Conservation (phyloP, 768 basidiomycete genomes). For the Tricholoma sp. region DNA sequence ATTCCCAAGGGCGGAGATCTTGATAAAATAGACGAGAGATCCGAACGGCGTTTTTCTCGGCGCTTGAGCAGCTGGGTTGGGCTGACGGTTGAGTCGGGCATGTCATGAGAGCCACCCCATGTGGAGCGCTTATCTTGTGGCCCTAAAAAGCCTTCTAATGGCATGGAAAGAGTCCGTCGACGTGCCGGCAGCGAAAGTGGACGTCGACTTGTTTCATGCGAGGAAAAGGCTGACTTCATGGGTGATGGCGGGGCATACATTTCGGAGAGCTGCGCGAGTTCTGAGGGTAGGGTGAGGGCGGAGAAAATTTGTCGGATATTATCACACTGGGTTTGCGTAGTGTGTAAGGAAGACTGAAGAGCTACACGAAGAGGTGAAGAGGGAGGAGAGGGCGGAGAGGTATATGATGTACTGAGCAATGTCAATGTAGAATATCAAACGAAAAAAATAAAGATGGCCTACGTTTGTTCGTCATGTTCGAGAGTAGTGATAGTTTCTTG, state of each 20-base stretch:
- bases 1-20: constrained; percentile 17
- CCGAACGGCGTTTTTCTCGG: constrained; percentile 49
- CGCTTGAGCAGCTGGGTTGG: constrained; percentile 37
- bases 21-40: constrained; percentile 45
- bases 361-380: constrained; percentile 61
- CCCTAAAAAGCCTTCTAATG: constrained; percentile 16
- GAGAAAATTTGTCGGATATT: constrained; percentile 75
- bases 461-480: constrained; percentile 71
- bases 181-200: constrained; percentile 41
- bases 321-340: constrained; percentile 76
- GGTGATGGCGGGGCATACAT: constrained; percentile 88
- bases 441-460: constrained; percentile 9
- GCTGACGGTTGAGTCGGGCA: constrained; percentile 43
- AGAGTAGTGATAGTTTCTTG: constrained; percentile 61
- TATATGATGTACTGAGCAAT: constrained; percentile 23
- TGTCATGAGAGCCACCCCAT: constrained; percentile 67
- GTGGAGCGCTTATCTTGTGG: constrained; percentile 55
- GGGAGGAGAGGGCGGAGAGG: constrained; percentile 42
- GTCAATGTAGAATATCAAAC: not conserved
- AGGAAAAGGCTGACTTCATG: constrained; percentile 22
- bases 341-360: constrained; percentile 67
- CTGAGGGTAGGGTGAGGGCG: constrained; percentile 66
- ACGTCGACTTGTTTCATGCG: constrained; percentile 25
- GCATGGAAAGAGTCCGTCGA: constrained; percentile 23
- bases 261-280: constrained; percentile 74